Base-by-base conservation (phyloP, 441 rosid genomes). In the Brassica balearica region DNA sequence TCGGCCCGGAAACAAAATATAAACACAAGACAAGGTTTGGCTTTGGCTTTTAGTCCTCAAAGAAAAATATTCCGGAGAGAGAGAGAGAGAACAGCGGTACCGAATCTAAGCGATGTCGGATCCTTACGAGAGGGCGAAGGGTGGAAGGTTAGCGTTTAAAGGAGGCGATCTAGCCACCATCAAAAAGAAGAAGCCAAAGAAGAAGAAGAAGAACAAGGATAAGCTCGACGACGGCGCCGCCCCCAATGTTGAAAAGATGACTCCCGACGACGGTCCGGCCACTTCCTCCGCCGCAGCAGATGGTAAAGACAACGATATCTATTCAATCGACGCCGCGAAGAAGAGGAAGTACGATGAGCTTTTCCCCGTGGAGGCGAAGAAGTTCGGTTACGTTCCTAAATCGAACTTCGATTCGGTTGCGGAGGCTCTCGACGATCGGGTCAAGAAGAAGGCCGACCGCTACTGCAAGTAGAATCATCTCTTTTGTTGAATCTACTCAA, bases 391-490 rank as follows among this genome's bases (percentile, higher is more conserved):
- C 84, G 76, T 88, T 17, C 88, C 93, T 7, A 87, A 92, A 78
- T 59, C 86, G 20, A 77, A 75, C 60, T 81, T 84, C 61, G 88
- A 82, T 41, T 75, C 89, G 0, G 86, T 88, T 0, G 97, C 86
- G 79, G 84, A 92, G 10, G 97, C 93, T 55, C 93, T 94, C 11
- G 96, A 94, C 41, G 98, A 94, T 76, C 96, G 96, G n/a, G 94
- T 91, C 56, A 89, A 91, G 88, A 94, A 92, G 87, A 94, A 94
- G 85, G 98, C 96, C 0, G 98, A 92, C 74, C 97, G 98, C 23
- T 94, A 92, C 80, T 92, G 97, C 81, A 92, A 92, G 86, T 92
- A 84, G 77, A 73, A 8, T 20, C 3, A 2, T 60, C 29, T 3
- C 14, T 6, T 22, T 77, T 65, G 66, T 43, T 71, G 59, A 15